Percentiles rank a stretch among this genome's conserved stretches.
Evolutionary conservation across 352 stramenopile genomes (phyloP).

Genomic region (Sclerospora graminicola): DNA sequence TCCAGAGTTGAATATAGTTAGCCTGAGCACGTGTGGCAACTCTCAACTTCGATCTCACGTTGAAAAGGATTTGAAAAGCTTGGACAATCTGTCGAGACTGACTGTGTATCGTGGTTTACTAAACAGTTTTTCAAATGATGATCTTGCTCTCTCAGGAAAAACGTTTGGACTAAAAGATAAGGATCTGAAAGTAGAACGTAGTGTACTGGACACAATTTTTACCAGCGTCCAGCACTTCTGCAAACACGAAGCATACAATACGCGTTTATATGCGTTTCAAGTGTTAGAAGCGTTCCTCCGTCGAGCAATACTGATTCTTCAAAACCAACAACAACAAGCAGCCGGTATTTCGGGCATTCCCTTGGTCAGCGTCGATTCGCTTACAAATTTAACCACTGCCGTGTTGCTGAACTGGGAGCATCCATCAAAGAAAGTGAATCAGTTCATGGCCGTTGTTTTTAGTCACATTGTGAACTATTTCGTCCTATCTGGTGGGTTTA

Average conservation of each 20-base stretch:
- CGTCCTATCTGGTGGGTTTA: conserved; percentile 25
- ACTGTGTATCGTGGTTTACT: conserved; percentile 58
- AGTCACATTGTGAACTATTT: conserved; percentile 60
- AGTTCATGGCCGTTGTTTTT: conserved; percentile 81
- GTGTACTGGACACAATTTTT: conserved; percentile 48
- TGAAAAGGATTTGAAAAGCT: conserved; percentile 26
- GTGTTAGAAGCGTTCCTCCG: conserved; percentile 69
- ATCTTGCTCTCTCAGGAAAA: conserved; percentile 21
- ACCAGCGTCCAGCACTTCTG: conserved; percentile 39
- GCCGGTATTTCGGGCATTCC: neutral
- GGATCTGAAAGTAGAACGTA: conserved; percentile 7
- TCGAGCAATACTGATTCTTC: conserved; percentile 36
- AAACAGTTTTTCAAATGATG: conserved; percentile 48
- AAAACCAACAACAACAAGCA: conserved; percentile 21
- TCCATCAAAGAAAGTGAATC: conserved; percentile 76
- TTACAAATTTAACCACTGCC: conserved; percentile 38
- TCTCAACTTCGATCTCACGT: conserved; percentile 20
- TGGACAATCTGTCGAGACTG: conserved; percentile 45
- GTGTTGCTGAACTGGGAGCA: conserved; percentile 80
- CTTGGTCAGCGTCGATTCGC: conserved; percentile 21
- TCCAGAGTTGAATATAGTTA: conserved; percentile 20
- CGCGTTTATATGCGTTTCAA: conserved; percentile 71
- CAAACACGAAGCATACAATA: conserved; percentile 48
- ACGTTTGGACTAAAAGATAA: conserved; percentile 6
- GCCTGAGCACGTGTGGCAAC: conserved; percentile 1